phyloP scores from a whole-genome alignment of 1,139 yeast genomes.

The Hanseniaspora sp. region DNA sequence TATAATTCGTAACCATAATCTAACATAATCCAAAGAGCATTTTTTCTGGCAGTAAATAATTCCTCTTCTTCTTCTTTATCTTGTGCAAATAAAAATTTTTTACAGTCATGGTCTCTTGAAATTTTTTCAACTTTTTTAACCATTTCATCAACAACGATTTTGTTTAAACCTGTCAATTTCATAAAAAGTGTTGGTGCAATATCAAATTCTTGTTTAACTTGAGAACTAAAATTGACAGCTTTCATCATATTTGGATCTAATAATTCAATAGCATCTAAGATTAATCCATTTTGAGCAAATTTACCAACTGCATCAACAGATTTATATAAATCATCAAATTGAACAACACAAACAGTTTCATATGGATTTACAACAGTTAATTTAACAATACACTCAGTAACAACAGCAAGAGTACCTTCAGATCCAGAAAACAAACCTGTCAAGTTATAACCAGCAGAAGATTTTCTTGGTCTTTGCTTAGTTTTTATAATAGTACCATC shows the following conservation, averaged over 20 bases:
- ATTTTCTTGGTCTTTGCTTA: conserved; percentile 49
- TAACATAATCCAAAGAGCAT: conserved; percentile 50
- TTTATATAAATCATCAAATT: conserved; percentile 43
- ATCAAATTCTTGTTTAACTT: conserved; percentile 36
- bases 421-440: conserved; percentile 54
- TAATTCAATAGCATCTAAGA: conserved; percentile 54
- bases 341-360: conserved; percentile 50
- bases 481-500: conserved; percentile 60
- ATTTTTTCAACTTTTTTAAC: conserved; percentile 34
- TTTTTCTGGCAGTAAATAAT: conserved; percentile 59
- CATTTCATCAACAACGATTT: conserved; percentile 38
- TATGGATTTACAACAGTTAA: conserved; percentile 45
- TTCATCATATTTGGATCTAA: conserved; percentile 48
- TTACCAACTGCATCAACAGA: conserved; percentile 51
- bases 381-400: conserved; percentile 58
- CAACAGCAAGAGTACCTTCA: conserved; percentile 61
- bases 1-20: conserved; percentile 45
- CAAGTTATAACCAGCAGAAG: conserved; percentile 59
- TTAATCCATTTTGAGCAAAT: conserved; percentile 43
- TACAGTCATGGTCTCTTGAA: conserved; percentile 33
- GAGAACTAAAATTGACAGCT: conserved; percentile 37
- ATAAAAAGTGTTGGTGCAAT: conserved; percentile 55
- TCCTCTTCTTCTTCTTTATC: conserved; percentile 42
- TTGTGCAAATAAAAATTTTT: conserved; percentile 41
- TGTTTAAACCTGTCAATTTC: conserved; percentile 49